phyloP scores from a whole-genome alignment of 2,329 filamentous ascomycete genomes.

The Penicillium sp. region DNA sequence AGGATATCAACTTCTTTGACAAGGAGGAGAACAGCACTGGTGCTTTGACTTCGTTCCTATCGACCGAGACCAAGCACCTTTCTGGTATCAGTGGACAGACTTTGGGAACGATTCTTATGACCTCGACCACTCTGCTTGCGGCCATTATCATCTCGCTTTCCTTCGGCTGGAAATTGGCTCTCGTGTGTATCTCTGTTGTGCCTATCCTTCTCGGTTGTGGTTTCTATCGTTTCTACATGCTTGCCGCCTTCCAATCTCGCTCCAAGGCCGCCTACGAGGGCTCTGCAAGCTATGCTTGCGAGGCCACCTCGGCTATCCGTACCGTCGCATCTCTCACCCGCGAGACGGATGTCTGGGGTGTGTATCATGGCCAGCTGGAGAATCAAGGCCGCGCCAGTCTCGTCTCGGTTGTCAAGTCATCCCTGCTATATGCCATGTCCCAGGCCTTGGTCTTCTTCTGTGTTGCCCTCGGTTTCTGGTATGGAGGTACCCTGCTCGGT shows the following conservation, averaged over 20 bases:
- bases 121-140: constrained; percentile 73
- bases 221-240: constrained; percentile 84
- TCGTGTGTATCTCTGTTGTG: constrained; percentile 76
- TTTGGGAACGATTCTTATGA: constrained; percentile 79
- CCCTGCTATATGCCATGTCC: constrained; percentile 74
- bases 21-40: constrained; percentile 84
- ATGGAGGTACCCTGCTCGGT: constrained; percentile 74
- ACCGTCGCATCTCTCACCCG: constrained; percentile 89
- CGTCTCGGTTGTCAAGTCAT: constrained; percentile 72
- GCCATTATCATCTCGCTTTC: constrained; percentile 68
- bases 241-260: constrained; percentile 73
- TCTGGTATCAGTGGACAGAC: constrained; percentile 85
- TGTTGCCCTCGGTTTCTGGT: constrained; percentile 90
- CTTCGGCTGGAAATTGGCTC: constrained; percentile 82
- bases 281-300: constrained; percentile 84
- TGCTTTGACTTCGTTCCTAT: constrained; percentile 82
- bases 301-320: constrained; percentile 89
- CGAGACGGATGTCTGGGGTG: constrained; percentile 72
- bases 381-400: constrained; percentile 66
- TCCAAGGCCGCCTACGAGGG: constrained; percentile 76
- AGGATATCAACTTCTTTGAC: constrained; percentile 92
- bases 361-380: constrained; percentile 68
- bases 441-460: constrained; percentile 82
- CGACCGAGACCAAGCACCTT: constrained; percentile 84
- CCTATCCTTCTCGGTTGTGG: constrained; percentile 75